These are phyloP conservation scores for Periconia macrospinosa DNA, from an alignment of 2,329 filamentous ascomycete species.

Conservation along the genomic window DNA sequence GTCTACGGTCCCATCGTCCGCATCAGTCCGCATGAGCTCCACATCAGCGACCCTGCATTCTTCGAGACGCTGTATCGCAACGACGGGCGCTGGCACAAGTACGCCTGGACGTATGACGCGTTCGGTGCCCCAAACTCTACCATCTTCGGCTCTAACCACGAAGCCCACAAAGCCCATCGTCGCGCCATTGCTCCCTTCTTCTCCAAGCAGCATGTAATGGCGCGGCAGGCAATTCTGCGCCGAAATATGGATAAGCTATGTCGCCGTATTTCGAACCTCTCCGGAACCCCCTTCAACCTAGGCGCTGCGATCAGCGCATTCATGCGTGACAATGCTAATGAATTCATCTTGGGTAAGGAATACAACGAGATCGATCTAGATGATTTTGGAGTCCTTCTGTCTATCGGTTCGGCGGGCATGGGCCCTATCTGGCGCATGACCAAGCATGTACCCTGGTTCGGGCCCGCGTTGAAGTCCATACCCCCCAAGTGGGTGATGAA, in stretches of 20 bases:
- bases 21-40: conserved; percentile 18
- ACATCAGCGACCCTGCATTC: conserved; percentile 15
- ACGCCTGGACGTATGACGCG: conserved; percentile 2
- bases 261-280: conserved; percentile 6
- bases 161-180: conserved; percentile 19
- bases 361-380: conserved; percentile 21
- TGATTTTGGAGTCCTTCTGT: conserved; percentile 18
- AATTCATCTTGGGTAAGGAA: conserved; percentile 19
- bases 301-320: conserved; percentile 14
- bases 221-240: conserved; percentile 17
- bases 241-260: conserved; percentile 8
- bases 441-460: conserved; percentile 11
- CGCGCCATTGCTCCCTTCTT: conserved; percentile 23
- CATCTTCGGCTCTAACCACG: conserved; percentile 1
- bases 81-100: conserved; percentile 11
- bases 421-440: conserved; percentile 10
- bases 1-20: conserved; percentile 22
- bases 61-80: conserved; percentile 20
- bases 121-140: conserved; percentile 5
- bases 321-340: conserved; percentile 20
- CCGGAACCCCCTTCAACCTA: conserved; percentile 8
- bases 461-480: conserved; percentile 8
- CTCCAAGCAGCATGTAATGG: conserved; percentile 19
- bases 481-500: conserved; percentile 9
- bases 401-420: conserved; percentile 2